A percentile compares a stretch with the other conserved stretches of the same genome.
Evolutionary conservation across 345 rosid genomes (phyloP).

Genomic region (Arabidopsis arenosa): DNA sequence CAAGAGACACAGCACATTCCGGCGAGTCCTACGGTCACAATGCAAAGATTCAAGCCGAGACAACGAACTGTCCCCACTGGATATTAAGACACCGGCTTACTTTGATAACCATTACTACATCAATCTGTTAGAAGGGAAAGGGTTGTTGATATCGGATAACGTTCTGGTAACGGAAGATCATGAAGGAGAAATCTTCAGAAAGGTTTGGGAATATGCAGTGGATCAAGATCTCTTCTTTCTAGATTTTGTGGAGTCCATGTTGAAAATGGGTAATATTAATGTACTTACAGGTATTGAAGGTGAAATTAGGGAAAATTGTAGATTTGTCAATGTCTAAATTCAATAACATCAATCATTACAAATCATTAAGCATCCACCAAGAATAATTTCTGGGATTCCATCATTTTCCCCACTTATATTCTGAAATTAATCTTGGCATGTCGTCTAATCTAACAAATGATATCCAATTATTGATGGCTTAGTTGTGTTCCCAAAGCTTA

Average conservation of each 20-base stretch:
- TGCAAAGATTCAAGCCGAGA: slow-evolving; percentile 63
- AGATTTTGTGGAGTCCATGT: slow-evolving; percentile 59
- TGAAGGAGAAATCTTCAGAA: slow-evolving; percentile 50
- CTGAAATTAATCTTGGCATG: no score
- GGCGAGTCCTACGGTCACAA: slow-evolving; percentile 56
- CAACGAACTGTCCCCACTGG: slow-evolving; percentile 59
- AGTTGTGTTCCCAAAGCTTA: no score
- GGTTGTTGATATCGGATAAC: slow-evolving; percentile 66
- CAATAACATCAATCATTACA: background rate
- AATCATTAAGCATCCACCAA: background rate
- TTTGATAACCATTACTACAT: slow-evolving; percentile 78
- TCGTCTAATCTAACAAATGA: no score
- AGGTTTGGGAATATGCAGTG: slow-evolving; percentile 62
- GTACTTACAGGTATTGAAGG: slow-evolving; percentile 60
- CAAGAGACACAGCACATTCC: slow-evolving; percentile 58
- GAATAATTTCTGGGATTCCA: background rate
- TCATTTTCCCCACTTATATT: no score
- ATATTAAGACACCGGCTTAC: slow-evolving; percentile 55
- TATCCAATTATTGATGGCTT: no score
- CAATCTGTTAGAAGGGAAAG: slow-evolving; percentile 68
- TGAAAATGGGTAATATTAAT: slow-evolving; percentile 75
- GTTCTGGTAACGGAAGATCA: slow-evolving; percentile 56
- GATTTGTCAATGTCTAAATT: slow-evolving; percentile 51
- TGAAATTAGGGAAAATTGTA: slow-evolving; percentile 64
- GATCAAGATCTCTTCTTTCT: slow-evolving; percentile 56